Evolutionary conservation across 352 stramenopile genomes (phyloP).

Genomic region (Pythium angustatum): DNA sequence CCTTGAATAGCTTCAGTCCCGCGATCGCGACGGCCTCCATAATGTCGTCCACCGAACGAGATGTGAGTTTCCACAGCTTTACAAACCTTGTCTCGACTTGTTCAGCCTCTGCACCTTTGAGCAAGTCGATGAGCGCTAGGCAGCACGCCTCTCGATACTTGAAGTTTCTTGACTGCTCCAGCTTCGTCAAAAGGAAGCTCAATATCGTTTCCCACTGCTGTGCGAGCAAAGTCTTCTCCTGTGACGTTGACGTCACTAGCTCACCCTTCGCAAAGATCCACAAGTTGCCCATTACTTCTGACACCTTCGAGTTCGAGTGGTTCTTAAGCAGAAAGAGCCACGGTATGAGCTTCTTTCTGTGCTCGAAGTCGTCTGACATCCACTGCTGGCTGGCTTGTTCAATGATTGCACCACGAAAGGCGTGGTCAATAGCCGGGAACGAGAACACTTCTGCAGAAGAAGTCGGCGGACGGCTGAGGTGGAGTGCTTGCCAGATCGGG

Average conservation of each 20-base stretch:
- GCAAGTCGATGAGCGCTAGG: conserved; percentile 56
- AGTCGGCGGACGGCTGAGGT: background rate
- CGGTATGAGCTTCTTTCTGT: conserved; percentile 59
- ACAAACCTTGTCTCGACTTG: conserved; percentile 53
- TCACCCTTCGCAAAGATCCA: conserved; percentile 67
- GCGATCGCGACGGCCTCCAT: conserved; percentile 65
- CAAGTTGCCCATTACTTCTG: conserved; percentile 62
- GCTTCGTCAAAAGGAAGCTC: conserved; percentile 51
- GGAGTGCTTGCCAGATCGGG: conserved; percentile 49
- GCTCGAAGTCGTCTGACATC: conserved; percentile 52
- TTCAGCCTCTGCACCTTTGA: conserved; percentile 53
- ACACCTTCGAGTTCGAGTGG: conserved; percentile 68
- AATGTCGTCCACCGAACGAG: conserved; percentile 77
- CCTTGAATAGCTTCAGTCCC: conserved; percentile 76
- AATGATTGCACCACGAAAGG: conserved; percentile 52
- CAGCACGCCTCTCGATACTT: conserved; percentile 82
- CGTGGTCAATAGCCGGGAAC: conserved; percentile 44
- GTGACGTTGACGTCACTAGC: conserved; percentile 28
- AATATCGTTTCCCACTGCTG: conserved; percentile 60
- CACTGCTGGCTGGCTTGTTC: conserved; percentile 56
- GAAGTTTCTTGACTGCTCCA: conserved; percentile 74
- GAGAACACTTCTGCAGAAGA: conserved; percentile 33
- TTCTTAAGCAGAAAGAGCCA: conserved; percentile 81
- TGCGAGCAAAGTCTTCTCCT: conserved; percentile 52
- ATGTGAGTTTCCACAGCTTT: conserved; percentile 63